Base-by-base conservation (phyloP, 2,329 filamentous ascomycete species). In the Pyricularia grisea region DNA sequence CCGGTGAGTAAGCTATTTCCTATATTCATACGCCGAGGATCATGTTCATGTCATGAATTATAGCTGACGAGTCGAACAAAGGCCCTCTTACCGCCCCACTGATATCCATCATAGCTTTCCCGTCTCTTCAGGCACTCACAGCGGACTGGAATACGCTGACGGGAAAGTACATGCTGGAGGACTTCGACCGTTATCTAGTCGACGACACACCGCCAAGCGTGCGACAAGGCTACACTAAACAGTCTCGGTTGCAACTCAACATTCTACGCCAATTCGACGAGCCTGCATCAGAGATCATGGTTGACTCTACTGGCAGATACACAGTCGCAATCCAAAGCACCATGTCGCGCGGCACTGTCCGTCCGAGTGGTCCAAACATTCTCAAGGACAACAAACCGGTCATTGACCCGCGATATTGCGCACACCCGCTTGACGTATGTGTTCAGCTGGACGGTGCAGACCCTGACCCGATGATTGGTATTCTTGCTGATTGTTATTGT, bases 341-440 rank as follows among this genome's bases (percentile, higher is more conserved):
- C 67, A 67, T 77, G 69, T 74, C 77, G 11, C 74, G 74, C 2
- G 77, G 77, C 17, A 76, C 70, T 68, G 74, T 78, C 25, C 77
- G 79, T 71, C 71, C 81, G 74, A 65, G 74, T 66, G 71, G 81
- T 72, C 42, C 79, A 70, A 71, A 79, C 68, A 73, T 77, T 0
- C 69, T 70, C 12, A 73, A 76, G n/a, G 80, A 79, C 0, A 64
- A 68, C 63, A 67, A 66, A 68, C 71, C 74, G 20, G 33, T 72
- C 11, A 74, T 80, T 9, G 72, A 81, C 69, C 77, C 78, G 14
- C 73, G 74, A 28, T 79, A 77, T 42, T 68, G 58, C n/a, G 58
- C 58, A 17, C 58, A 61, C 17, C 58, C 58, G 58, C 58, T 61
- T 25, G 58, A 61, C 25, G 58, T 61, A 28, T n/a, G 58, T 61